Evolutionary conservation across 139 green algal genomes (phyloP), one percentile per base, ranked within the genome.

Genomic region (Pedinophyceae sp.): DNA sequence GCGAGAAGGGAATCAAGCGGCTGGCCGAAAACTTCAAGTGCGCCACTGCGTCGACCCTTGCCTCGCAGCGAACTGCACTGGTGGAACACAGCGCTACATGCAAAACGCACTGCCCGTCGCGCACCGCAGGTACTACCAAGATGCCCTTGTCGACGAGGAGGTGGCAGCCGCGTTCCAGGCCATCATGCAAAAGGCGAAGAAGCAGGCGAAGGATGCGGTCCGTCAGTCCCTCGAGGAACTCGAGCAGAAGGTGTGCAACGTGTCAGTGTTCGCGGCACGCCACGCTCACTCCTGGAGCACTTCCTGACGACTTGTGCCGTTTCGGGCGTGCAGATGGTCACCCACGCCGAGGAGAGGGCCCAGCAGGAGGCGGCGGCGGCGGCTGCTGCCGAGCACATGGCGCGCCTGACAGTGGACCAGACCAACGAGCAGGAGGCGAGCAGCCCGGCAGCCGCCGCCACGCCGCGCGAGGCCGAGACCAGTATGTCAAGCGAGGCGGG

Each of bases 1-100:
- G 62, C 16, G 88, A 97, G 30, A 93, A 89, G 65, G 82, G 74
- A 7, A 45, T 89, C 57, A 71, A 75, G 27, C 68, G 67, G 23
- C 55, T 94, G 48, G 70, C 71, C 27, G 86, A 97, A 27, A 46
- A 59, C 18, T 73, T 85, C 30, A 72, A 73, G 24, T 56, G n/a
- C n/a, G n/a, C n/a, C n/a, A n/a, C n/a, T n/a, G n/a, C n/a, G n/a
- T n/a, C n/a, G n/a, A n/a, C 34, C 34, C 34, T 43, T 43, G 13
- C 10, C 34, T 43, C 34, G 10, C 34, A n/a, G n/a, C n/a, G n/a
- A n/a, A n/a, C 10, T 43, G 34, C 34, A 43, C 34, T 43, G 10
- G 10, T 13, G 7, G 34, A 7, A 13, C 34, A 43, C 34, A 13
- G 10, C 34, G 10, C 34, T 43, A 13, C 13, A 19, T 43, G 10